Base-by-base conservation (phyloP, 1,139 yeast species). In the Blastobotrys illinoisensis region DNA sequence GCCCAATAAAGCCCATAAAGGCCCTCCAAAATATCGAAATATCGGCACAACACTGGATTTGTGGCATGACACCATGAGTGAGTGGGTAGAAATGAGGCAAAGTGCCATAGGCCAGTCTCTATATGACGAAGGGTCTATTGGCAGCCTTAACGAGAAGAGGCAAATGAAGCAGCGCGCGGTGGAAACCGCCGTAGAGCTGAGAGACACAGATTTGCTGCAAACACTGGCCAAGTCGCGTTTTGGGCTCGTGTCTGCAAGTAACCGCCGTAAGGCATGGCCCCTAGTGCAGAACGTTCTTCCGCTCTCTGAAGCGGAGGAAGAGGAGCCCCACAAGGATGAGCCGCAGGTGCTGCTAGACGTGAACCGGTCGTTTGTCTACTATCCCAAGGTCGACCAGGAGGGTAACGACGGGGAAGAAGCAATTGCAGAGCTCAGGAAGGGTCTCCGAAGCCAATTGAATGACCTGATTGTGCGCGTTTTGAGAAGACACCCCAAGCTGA, bases 271-370 rank as follows among this genome's bases (percentile, higher is more conserved):
- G 48, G 54, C 51, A 0, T 62, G 64, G 60, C 57, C 60, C 2
- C 3, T 54, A 44, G 16, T 57, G 46, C 11, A 36, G 51, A n/a
- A 14, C 44, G 46, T 28, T 5, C 40, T 32, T 32, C 40, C 40
- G 16, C 16, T 16, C 16, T 3, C 40, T 32, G 40, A 32, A 3
- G 13, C 7, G 5, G 16, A 44, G 21, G 46, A n/a, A n/a, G n/a
- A 51, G 19, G 47, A 24, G 1, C 72, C 73, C 0, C 93, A 87
- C 65, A 74, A 71, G 47, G 97, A 90, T 64, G 93, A 87, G 66
- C 80, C 79, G 16, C 99, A 93, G 69, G 90, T 90, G 1, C 69
- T 72, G 52, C 76, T 89, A 54, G 99, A 91, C 69, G 85, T 88
- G 5, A 80, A 81, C 24, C 71, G 98, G 46, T 82, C 95, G 11